Evolutionary conservation across 75 land plant species (phyloP), one percentile per base, ranked within the genome.

Genomic region (Pseudotsuga menziesii): DNA sequence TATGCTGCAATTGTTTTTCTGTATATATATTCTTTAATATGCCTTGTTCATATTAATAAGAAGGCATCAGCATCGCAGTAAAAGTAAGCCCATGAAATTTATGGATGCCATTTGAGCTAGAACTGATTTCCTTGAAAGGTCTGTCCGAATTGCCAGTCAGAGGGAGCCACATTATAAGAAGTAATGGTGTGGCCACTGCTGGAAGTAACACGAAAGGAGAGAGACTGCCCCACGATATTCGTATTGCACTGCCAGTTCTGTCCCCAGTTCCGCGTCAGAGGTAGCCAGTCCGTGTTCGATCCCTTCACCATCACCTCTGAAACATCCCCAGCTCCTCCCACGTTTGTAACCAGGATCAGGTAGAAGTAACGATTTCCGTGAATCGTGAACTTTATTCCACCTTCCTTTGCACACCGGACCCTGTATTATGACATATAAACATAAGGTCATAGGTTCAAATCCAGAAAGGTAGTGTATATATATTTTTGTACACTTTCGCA

Each of bases 201-300:
- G 41, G 85, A 81, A 11, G 60, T 73, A 52, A 84, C 83, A 56
- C 61, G 69, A 61, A 84, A 84, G 4, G 85, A 84, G 16, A 84
- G 76, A 16, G 85, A 57, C 78, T 80, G 83, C n/a, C 84, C 82
- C 35, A 72, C 23, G 9, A 79, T 8, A 70, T 70, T 41, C 5
- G 61, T 4, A 15, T 36, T 41, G 52, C 23, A 70, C 55, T 80
- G 78, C 91, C 91, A 89, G 61, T 83, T 83, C 77, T 87, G 86
- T 17, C 91, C 91, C 91, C 91, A 89, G 57, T 79, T 81, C 63
- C 86, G 39, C 13, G 29, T 60, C 84, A 89, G 77, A 3, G 76
- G 32, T 57, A 80, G 54, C 90, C 91, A 89, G 2, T 64, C 83
- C 1, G 77, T 80, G 7, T 52, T 77, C 8, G 81, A 29, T 1